These are phyloP conservation scores for Candida boleticola DNA, from an alignment of 805 yeast genomes.

Conservation along the genomic window DNA sequence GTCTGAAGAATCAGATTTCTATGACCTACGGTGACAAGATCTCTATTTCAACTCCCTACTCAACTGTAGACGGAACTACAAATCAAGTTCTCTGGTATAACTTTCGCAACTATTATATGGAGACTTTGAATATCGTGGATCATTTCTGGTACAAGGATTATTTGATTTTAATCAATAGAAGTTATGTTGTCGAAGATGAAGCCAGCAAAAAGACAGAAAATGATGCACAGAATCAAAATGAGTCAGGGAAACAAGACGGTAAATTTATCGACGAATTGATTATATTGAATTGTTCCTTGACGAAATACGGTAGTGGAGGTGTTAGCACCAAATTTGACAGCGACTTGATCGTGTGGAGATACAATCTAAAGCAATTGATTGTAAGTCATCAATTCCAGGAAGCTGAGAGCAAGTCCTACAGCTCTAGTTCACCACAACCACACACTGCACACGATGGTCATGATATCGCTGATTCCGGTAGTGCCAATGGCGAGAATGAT, in stretches of 20 bases:
- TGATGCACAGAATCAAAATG: neutral
- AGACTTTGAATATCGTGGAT: slow-evolving; percentile 29
- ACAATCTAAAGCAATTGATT: slow-evolving; percentile 20
- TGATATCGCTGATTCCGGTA: neutral
- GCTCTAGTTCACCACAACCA: neutral
- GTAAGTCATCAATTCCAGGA: neutral
- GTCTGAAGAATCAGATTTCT: slow-evolving; percentile 22
- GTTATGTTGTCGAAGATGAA: slow-evolving; percentile 11
- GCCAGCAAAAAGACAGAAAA: slow-evolving; percentile 1
- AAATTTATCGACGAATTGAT: slow-evolving; percentile 31
- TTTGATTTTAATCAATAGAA: slow-evolving; percentile 32
- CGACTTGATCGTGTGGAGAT: slow-evolving; percentile 40
- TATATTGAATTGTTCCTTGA: slow-evolving; percentile 27
- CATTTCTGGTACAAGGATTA: slow-evolving; percentile 37
- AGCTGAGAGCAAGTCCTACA: neutral
- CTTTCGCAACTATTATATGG: slow-evolving; percentile 31
- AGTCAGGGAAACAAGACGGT: no score
- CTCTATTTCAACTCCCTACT: slow-evolving; percentile 29
- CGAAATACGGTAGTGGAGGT: slow-evolving; percentile 34
- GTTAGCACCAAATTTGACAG: slow-evolving; percentile 31
- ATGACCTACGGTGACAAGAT: slow-evolving; percentile 27
- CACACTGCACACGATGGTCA: neutral
- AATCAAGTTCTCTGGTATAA: slow-evolving; percentile 42
- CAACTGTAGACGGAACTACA: slow-evolving; percentile 13
- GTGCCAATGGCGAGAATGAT: neutral